Evolutionary conservation across 2,329 filamentous ascomycete genomes (phyloP), one percentile per base, ranked within the genome.

Genomic region (Exophiala phaeomuriformis): DNA sequence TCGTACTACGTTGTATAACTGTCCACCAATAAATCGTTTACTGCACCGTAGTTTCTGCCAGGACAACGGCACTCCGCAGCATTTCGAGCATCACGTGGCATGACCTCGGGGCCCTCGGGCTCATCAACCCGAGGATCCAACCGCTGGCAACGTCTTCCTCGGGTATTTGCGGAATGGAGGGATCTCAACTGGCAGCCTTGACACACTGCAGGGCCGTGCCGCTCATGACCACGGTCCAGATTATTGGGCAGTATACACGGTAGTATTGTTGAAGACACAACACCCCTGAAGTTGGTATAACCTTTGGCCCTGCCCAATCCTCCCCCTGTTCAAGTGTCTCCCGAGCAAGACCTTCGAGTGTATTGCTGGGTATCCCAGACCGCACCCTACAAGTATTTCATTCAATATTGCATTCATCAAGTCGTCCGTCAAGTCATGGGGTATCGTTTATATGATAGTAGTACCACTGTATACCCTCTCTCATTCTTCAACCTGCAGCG

Each of bases 401-500:
- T 10, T 35, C 6, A 10, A 6, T 35, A 35, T 19, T 19, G 19
- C 19, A 19, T 35, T 35, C 33, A 2, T 35, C 2, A 35, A 12
- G 9, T 39, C 36, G 10, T 39, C 36, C 10, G 36, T 39, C 36
- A 39, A 39, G 36, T 39, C 36, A 39, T 39, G 6, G 7, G 19
- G 4, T 39, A 8, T 12, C 36, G 4, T n/a, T 12, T n/a, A 12
- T 4, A 12, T 19, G 19, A 19, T 19, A 19, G 19, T 19, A 19
- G 19, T 19, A 19, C 19, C 19, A 19, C 19, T 19, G 19, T 19
- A 19, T 19, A 27, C 2, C 39, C 6, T 9, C 39, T 9, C 5
- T 47, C 35, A 46, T 5, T n/a, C 42, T 19, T 32, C 42, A 9
- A 5, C 52, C 35, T 51, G 47, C 31, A 59, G 30, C 29, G 51